These are phyloP conservation scores for Coemansia sp. DNA, from an alignment of 371 early-diverging fungal genomes.

Conservation along the genomic window DNA sequence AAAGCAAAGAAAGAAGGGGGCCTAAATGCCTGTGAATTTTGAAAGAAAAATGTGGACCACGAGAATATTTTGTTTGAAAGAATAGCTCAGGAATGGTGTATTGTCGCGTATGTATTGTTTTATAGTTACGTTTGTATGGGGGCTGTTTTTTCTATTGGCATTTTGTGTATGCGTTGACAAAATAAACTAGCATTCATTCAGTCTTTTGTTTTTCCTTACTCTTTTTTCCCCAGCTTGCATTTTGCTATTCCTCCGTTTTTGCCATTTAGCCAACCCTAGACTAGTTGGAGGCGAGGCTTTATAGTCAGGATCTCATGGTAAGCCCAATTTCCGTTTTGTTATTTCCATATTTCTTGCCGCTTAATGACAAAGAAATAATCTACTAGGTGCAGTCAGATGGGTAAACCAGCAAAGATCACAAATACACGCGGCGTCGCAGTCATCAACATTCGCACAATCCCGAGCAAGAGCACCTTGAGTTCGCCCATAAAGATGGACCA, in stretches of 20 bases:
- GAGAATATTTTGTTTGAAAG: no score
- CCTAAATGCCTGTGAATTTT: not conserved
- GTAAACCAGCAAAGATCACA: no score
- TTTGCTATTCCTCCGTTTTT: no score
- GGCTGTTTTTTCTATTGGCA: not conserved
- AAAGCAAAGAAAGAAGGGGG: not conserved
- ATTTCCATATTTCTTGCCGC: not conserved
- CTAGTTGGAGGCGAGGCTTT: no score
- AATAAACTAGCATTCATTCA: not conserved
- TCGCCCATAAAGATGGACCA: not conserved
- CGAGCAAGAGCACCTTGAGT: conserved; percentile 2
- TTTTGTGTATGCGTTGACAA: not conserved
- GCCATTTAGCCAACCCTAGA: no score
- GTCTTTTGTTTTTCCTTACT: not conserved
- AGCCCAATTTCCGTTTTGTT: not conserved
- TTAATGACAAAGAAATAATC: not conserved
- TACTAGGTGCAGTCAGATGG: not conserved
- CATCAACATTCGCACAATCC: conserved; percentile 1
- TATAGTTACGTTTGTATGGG: not conserved
- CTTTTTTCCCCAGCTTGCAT: not conserved
- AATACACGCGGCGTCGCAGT: not conserved
- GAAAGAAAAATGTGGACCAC: not conserved
- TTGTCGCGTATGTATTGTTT: not conserved
- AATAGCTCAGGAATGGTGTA: no score
- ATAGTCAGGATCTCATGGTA: no score